phyloP scores from a whole-genome alignment of 495 filamentous ascomycete genomes.

The Achaetomiella virescens region DNA sequence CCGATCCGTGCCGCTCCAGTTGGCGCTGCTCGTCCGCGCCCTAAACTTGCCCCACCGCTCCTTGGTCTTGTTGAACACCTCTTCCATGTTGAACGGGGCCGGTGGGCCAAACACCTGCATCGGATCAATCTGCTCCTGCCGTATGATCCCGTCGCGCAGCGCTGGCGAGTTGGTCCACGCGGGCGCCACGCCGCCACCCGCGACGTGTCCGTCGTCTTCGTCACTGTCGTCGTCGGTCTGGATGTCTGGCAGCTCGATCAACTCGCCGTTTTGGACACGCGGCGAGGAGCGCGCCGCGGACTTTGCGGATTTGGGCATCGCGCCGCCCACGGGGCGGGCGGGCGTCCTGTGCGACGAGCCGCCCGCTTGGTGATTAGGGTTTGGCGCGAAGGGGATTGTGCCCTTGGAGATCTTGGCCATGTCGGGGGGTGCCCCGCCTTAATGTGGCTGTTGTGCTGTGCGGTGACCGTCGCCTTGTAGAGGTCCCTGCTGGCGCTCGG shows the following conservation, averaged over 20 bases:
- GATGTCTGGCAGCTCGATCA: constrained; percentile 81
- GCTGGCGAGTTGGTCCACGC: constrained; percentile 81
- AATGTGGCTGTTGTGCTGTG: constrained; percentile 48
- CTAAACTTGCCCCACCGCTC: constrained; percentile 79
- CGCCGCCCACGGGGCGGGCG: constrained; percentile 40
- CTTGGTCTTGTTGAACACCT: constrained; percentile 81
- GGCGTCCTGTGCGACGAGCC: constrained; percentile 42
- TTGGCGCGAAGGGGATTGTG: constrained; percentile 83
- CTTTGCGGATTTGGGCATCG: constrained; percentile 40
- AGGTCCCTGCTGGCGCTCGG: constrained; percentile 32
- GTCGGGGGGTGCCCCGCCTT: constrained; percentile 64
- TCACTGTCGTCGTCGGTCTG: constrained; percentile 82
- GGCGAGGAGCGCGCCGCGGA: constrained; percentile 62
- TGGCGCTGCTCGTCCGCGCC: constrained; percentile 82
- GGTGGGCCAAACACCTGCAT: constrained; percentile 87
- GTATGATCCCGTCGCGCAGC: constrained; percentile 58
- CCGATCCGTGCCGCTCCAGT: constrained; percentile 82
- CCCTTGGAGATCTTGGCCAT: constrained; percentile 78
- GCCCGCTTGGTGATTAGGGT: constrained; percentile 46
- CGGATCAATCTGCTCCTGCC: constrained; percentile 78
- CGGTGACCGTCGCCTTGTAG: constrained; percentile 45
- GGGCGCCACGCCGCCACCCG: constrained; percentile 45
- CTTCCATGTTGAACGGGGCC: constrained; percentile 81
- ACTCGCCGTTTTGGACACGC: constrained; percentile 71
- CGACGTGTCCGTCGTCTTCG: constrained; percentile 51